Percentiles rank a stretch among this genome's conserved stretches.
Evolutionary conservation across 768 basidiomycete species (phyloP).

Genomic region (Tricholoma saponaceum): DNA sequence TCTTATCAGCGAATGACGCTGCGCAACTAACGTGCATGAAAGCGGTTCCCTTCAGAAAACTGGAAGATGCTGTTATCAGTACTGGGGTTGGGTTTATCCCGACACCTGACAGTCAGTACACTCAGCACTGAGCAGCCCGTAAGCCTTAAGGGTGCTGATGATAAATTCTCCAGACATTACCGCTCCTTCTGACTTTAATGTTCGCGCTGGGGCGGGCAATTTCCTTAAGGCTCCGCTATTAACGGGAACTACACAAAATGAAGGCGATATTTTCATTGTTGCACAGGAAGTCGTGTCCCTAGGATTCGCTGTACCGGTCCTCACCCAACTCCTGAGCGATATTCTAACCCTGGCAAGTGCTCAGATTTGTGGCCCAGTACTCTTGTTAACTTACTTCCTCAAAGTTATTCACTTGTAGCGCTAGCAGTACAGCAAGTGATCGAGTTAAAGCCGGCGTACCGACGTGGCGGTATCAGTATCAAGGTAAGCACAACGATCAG

Average conservation of each 20-base stretch:
- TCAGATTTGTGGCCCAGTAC: neutral
- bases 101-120: constrained; percentile 27
- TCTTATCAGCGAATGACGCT: constrained; percentile 11
- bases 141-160: neutral
- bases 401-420: constrained; percentile 24
- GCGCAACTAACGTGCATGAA: constrained; percentile 35
- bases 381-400: neutral
- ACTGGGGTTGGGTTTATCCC: constrained; percentile 24
- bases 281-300: constrained; percentile 20
- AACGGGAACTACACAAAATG: constrained; percentile 28
- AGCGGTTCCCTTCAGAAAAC: constrained; percentile 21
- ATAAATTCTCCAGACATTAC: constrained; percentile 23
- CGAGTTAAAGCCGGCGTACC: constrained; percentile 23
- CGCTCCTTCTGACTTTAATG: constrained; percentile 25
- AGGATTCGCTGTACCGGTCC: constrained; percentile 23
- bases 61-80: constrained; percentile 29
- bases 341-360: constrained; percentile 13
- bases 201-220: constrained; percentile 15
- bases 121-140: neutral
- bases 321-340: constrained; percentile 26
- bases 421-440: constrained; percentile 20
- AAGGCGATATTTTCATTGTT: constrained; percentile 32
- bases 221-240: constrained; percentile 18
- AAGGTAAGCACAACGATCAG: constrained; percentile 18
- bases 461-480: constrained; percentile 18